Base-by-base conservation (phyloP, 2,329 filamentous ascomycete genomes). In the Exophiala bonariae region DNA sequence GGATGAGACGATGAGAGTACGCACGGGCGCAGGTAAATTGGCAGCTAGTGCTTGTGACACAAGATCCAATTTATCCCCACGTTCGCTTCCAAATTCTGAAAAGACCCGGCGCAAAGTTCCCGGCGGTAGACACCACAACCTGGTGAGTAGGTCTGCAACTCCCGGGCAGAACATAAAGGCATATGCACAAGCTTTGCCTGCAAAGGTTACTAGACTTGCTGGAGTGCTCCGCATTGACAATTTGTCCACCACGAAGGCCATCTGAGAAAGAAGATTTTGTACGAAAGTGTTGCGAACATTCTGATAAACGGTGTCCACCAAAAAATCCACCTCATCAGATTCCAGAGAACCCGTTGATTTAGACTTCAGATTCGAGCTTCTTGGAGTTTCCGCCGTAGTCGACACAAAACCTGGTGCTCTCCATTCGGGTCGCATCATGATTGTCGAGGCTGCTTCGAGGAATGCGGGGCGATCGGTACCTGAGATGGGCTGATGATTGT, bases 341-440 rank as follows among this genome's bases (percentile, higher is more conserved):
- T 74, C 73, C 9, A 80, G 77, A 0, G 87, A 87, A 30, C 75
- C 76, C 11, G 76, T 78, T 2, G 80, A 77, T 50, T 82, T 73
- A 23, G 72, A 73, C 16, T 74, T 71, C 11, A 69, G 67, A 14
- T 72, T 70, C 11, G 73, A 66, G 2, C 65, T 60, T 31, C 69
- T 66, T 49, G 14, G 49, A n/a, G 28, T 44, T 4, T 58, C 49
- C 3, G 41, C 42, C 11, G 68, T 68, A 11, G 74, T 75, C 34
- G 74, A 56, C 16, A 78, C 80, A 3, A 82, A 82, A 0, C 86
- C 86, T 19, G 83, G 79, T 43, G 86, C 76, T 52, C 88, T 82
- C 91, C 91, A 96, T 69, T 96, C 91, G 0, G 86, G 83, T 37
- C 91, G 81, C 67, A 86, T 86, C 90, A 96, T 95, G 62, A 96